Evolutionary conservation across 2,329 filamentous ascomycete genomes (phyloP).

Genomic region (Zelopaecilomyces penicillatus): DNA sequence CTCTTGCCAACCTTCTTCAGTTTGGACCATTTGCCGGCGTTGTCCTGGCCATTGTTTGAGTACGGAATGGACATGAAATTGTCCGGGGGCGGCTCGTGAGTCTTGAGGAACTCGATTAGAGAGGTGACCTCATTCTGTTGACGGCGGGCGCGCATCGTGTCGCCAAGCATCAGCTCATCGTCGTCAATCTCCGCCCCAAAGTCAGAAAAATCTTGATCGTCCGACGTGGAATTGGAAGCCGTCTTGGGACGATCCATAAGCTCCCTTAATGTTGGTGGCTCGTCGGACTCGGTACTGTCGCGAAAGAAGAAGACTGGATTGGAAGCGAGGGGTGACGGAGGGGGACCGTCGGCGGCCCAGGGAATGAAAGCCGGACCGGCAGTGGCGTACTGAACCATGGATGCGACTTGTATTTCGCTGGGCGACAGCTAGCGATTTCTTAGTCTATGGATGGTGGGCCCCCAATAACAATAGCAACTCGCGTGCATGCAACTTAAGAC

Average conservation of each 20-base stretch:
- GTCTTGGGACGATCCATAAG: slow-evolving; percentile 1
- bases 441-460: too few species aligned
- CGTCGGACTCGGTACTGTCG: slow-evolving; percentile 6
- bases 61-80: slow-evolving; percentile 43
- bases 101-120: slow-evolving; percentile 42
- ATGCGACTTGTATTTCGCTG: too few species aligned
- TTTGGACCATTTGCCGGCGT: slow-evolving; percentile 31
- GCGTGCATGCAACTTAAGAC: slow-evolving; percentile 2
- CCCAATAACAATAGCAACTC: not conserved
- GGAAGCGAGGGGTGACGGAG: slow-evolving; percentile 9
- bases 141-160: slow-evolving; percentile 12
- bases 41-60: slow-evolving; percentile 18
- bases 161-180: slow-evolving; percentile 9
- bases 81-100: slow-evolving; percentile 37
- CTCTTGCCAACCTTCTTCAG: slow-evolving; percentile 32
- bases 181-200: slow-evolving; percentile 1
- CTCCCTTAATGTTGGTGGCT: not conserved
- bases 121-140: slow-evolving; percentile 22
- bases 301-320: slow-evolving; percentile 8
- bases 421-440: too few species aligned
- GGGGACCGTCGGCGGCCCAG: slow-evolving; percentile 8
- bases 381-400: not conserved
- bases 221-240: not conserved
- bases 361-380: slow-evolving; percentile 5
- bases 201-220: not conserved